Conservation (phyloP, 2,329 filamentous ascomycete species). For the Colletotrichum phormii region DNA sequence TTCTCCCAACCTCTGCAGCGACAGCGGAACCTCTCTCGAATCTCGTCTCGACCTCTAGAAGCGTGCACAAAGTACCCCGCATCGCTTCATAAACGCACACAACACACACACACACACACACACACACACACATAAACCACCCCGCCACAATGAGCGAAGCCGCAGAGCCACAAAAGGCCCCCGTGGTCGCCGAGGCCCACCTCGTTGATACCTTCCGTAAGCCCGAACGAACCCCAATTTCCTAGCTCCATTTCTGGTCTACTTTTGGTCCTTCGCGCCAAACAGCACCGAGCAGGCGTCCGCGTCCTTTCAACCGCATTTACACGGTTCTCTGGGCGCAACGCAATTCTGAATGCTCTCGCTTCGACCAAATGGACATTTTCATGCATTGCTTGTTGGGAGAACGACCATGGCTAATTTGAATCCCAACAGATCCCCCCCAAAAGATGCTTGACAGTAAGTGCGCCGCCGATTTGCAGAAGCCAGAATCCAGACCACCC, state of each 20-base stretch:
- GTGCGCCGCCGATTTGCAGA: conserved; percentile 45
- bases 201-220: conserved; percentile 79
- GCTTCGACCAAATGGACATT: background rate
- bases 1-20: conserved; percentile 7
- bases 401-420: conserved; percentile 16
- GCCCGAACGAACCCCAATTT: conserved; percentile 42
- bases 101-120: conserved; percentile 35
- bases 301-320: too few relatives aligned
- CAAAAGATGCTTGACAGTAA: conserved; percentile 76
- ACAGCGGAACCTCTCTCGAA: conserved; percentile 13
- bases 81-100: conserved; percentile 34
- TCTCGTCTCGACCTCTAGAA: conserved; percentile 4
- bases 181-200: conserved; percentile 80
- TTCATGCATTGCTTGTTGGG: conserved; percentile 15
- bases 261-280: background rate
- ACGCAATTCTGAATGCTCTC: background rate
- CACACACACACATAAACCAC: conserved; percentile 9
- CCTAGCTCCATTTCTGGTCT: background rate
- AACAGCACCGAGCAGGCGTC: background rate
- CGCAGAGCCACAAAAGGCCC: conserved; percentile 54
- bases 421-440: conserved; percentile 64
- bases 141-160: conserved; percentile 57
- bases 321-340: background rate
- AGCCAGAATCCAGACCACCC: conserved; percentile 5
- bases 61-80: conserved; percentile 35